Evolutionary conservation across 129 eudicot species (phyloP), one percentile per base, ranked within the genome.

Genomic region (Pittosporum tobira): DNA sequence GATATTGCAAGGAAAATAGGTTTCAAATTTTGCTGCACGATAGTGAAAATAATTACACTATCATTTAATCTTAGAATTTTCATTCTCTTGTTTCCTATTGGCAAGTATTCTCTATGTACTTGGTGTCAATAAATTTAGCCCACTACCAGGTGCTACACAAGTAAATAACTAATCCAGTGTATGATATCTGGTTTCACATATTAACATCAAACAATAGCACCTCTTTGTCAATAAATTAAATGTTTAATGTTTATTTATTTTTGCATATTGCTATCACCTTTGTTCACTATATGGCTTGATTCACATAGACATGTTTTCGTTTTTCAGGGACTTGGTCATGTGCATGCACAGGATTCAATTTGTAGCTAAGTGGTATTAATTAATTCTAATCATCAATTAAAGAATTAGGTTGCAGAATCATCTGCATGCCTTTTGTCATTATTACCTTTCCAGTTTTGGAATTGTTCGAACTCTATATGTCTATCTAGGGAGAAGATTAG

Each of bases 241-340:
- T 47, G 40, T 48, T 28, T 7, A 30, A n/a, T n/a, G n/a, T 21
- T 24, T 14, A 20, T 23, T 29, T 5, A 37, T 40, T 12, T 27
- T 19, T n/a, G n/a, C n/a, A 19, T 27, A 34, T 29, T n/a, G n/a
- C n/a, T n/a, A n/a, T n/a, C n/a, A n/a, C n/a, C n/a, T n/a, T n/a
- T n/a, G n/a, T n/a, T n/a, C n/a, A n/a, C n/a, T n/a, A n/a, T n/a
- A n/a, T 68, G 50, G 36, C n/a, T n/a, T n/a, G n/a, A n/a, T n/a
- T n/a, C n/a, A n/a, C n/a, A n/a, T n/a, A n/a, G n/a, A n/a, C 48
- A 20, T 19, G 24, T 9, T 30, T 67, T 44, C 24, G 40, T n/a
- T 34, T 34, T 34, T 29, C 44, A 60, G 67, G 73, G 38, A 38
- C 61, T 59, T 34, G 56, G 43, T 50, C 61, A 26, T 36, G 54